Conservation (phyloP, 2,329 filamentous ascomycete species). For the Penicillium vulpinum region DNA sequence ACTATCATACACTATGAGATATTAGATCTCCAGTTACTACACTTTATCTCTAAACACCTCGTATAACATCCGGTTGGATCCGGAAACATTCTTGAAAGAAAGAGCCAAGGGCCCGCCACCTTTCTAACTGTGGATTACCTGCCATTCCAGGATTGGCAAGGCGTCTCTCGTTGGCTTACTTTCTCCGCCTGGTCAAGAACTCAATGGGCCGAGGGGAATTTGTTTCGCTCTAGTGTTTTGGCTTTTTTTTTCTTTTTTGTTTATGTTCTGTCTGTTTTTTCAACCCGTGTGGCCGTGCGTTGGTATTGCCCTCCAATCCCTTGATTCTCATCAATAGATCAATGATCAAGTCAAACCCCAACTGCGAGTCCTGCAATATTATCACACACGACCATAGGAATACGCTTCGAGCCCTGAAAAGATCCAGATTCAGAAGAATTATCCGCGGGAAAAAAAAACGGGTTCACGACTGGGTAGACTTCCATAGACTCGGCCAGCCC, state of each 20-base stretch:
- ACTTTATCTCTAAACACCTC: background rate
- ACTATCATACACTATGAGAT: too few species aligned
- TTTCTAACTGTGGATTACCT: conserved; percentile 13
- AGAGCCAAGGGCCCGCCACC: conserved; percentile 14
- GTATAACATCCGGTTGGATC: background rate
- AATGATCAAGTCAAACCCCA: background rate
- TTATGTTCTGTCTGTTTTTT: background rate
- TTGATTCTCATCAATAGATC: conserved; percentile 1
- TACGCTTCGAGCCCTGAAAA: background rate
- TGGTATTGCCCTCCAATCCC: background rate
- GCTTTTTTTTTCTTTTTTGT: background rate
- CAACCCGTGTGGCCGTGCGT: background rate
- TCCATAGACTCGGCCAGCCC: conserved; percentile 19
- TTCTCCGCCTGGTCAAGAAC: conserved; percentile 15
- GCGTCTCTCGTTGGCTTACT: conserved; percentile 8
- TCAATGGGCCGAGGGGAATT: conserved; percentile 10
- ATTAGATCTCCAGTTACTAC: too few species aligned
- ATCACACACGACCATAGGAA: background rate
- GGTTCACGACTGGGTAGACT: conserved; percentile 2
- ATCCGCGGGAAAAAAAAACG: background rate
- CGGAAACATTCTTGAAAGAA: conserved; percentile 9
- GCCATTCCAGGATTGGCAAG: conserved; percentile 15
- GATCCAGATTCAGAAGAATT: background rate
- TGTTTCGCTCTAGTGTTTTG: background rate
- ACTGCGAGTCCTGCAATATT: conserved; percentile 3